Base-by-base conservation (phyloP, 2,329 filamentous ascomycete genomes). In the Nemania sp. region DNA sequence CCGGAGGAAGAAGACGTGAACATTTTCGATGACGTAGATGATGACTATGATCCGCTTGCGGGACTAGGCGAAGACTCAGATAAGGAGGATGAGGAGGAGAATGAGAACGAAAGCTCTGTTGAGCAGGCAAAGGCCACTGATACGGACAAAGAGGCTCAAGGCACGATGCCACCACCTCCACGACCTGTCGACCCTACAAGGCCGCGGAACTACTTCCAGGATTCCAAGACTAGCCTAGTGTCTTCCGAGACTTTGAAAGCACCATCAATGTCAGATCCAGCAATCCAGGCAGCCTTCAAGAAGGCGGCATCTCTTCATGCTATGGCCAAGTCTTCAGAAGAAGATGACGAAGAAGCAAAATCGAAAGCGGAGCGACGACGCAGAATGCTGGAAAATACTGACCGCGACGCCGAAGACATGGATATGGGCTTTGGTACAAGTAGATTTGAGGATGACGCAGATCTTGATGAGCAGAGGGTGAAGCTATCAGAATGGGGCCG, bases 401-500 rank as follows among this genome's bases (percentile, higher is more conserved):
- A 92, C 73, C 88, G 94, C 55, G 95, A 98, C 77, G 89, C 94
- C 55, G 90, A 95, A 65, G 95, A 99, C 80, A 87, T 99, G 81
- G 96, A 99, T 76, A 88, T 98, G 85, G 95, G 94, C 68, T 98
- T 99, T 76, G 96, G 96, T 38, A 93, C 90, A 22, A 96, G 92
- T 76, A 87, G 95, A 29, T 91, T 93, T 75, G 94, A 93, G 62
- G 96, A 98, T 75, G 94, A 94, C 57, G 94, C 94, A 67, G 94
- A 97, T 71, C 87, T 91, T 71, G 92, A 94, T 24, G 82, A 81
- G 77, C 84, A 83, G 51, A 89, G 87, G 72, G 82, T 93, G 70
- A 93, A 92, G 81, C 79, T 94, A 62, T 89, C 88, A 45, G 82
- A 88, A 74, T 93, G 92, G 84, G 87, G 84, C 24, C 83, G 78